Conservation (phyloP, 441 rosid genomes). For the Flueggea neowawraea region DNA sequence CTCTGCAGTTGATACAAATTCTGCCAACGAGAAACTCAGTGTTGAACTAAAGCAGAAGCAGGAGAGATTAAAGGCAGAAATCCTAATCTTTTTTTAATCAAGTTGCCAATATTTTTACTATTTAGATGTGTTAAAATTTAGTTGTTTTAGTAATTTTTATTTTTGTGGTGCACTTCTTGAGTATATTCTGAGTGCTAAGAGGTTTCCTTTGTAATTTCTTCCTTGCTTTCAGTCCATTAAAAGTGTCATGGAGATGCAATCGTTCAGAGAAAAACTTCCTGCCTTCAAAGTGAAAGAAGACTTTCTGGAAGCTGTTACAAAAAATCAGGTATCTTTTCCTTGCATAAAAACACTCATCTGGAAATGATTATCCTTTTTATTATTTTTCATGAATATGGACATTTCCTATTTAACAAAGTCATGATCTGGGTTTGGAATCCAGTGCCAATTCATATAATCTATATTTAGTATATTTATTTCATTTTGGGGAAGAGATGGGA, state of each 20-base stretch:
- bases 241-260: constrained; percentile 52
- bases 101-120: background rate
- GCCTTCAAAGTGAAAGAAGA: constrained; percentile 72
- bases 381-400: background rate
- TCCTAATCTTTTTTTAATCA: constrained; percentile 1
- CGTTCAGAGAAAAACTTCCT: constrained; percentile 86
- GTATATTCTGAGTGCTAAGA: background rate
- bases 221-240: constrained; percentile 44
- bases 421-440: constrained; percentile 5
- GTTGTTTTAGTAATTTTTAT: background rate
- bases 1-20: constrained; percentile 25
- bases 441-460: background rate
- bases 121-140: background rate
- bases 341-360: background rate
- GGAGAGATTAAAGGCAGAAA: constrained; percentile 57
- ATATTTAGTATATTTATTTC: background rate
- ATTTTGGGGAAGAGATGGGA: background rate
- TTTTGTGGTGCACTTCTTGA: background rate
- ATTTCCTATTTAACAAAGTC: background rate
- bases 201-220: constrained; percentile 9
- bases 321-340: constrained; percentile 61
- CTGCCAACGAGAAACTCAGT: constrained; percentile 56
- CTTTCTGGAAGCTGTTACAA: constrained; percentile 73
- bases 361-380: background rate
- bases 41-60: constrained; percentile 71